Evolutionary conservation across 1,284 basidiomycete genomes (phyloP), one percentile per base, ranked within the genome.

Genomic region (Austroboletus novae-zelandiae): DNA sequence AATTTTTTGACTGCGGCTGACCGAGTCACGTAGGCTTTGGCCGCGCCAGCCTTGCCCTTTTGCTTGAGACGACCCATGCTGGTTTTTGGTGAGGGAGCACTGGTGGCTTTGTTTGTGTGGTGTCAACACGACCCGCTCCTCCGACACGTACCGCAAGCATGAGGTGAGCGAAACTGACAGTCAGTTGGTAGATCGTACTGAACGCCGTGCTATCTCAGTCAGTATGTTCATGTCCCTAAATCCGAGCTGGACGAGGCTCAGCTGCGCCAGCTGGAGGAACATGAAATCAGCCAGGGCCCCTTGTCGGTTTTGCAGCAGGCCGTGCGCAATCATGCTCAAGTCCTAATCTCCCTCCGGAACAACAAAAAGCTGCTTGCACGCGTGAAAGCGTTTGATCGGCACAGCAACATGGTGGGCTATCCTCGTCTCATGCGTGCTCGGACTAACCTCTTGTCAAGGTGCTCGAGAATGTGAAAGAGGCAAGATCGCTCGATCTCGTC

Each of bases 341-440:
- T 99, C 60, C 84, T 99, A 56, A 96, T 99, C 66, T 95, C 94
- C 27, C 78, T 99, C 53, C 80, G 97, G 63, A 99, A 99, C 78
- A 98, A 99, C 81, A 98, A 97, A 75, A 99, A 99, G 73, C 77
- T 99, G 30, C 80, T 99, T 52, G 97, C 94, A 37, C 84, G 96
- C 52, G 96, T 99, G 53, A 99, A 99, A 73, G 97, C 97, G 0
- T 99, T 99, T 71, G 97, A 99, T 72, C 81, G 97, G 65, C 97
- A 99, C 72, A 91, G 91, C 60, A 99, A 99, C 70, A 98, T 99
- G 96, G 97, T 92, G 57, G 49, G 83, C 49, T 35, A 18, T 34
- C 3, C 41, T 23, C 13, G 18, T 41, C 36, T 47, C 10, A 20
- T 45, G 14, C n/a, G 14, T 18, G 9, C 45, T 31, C 17, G 17